These are phyloP conservation scores for Evernia prunastri DNA, from an alignment of 495 filamentous ascomycete species.

Conservation along the genomic window DNA sequence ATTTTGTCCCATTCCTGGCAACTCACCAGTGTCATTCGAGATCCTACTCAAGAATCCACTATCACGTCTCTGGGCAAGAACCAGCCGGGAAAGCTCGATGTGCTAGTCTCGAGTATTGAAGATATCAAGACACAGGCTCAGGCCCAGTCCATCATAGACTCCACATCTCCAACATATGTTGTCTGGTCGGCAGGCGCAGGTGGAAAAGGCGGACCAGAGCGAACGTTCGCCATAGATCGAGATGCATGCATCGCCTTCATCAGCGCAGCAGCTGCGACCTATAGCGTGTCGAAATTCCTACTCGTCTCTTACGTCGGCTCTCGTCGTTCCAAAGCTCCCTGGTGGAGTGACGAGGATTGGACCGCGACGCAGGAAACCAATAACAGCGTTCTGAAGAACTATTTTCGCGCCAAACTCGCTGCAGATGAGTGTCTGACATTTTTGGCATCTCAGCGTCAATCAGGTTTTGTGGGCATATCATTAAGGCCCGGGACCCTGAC, in stretches of 20 bases:
- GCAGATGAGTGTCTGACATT: slow-evolving; percentile 68
- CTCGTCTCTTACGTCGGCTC: slow-evolving; percentile 62
- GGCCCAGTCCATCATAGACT: slow-evolving; percentile 54
- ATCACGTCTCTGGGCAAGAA: slow-evolving; percentile 54
- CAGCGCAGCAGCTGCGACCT: slow-evolving; percentile 50
- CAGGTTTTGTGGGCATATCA: slow-evolving; percentile 55
- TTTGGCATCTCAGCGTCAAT: slow-evolving; percentile 39
- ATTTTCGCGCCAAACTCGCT: slow-evolving; percentile 67
- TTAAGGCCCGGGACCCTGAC: slow-evolving; percentile 63
- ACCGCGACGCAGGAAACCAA: slow-evolving; percentile 44
- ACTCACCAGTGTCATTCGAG: slow-evolving; percentile 72
- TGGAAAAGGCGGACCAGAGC: slow-evolving; percentile 61
- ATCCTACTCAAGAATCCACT: slow-evolving; percentile 55
- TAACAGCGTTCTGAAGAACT: slow-evolving; percentile 50
- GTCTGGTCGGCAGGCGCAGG: slow-evolving; percentile 79
- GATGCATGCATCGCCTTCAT: slow-evolving; percentile 68
- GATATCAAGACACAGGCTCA: slow-evolving; percentile 57
- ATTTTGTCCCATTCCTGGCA: slow-evolving; percentile 66
- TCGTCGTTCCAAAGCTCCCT: slow-evolving; percentile 52
- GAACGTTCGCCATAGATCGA: slow-evolving; percentile 58
- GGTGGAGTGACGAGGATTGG: slow-evolving; percentile 62
- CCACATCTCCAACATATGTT: slow-evolving; percentile 60
- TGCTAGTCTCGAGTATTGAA: slow-evolving; percentile 63
- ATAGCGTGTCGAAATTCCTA: slow-evolving; percentile 63
- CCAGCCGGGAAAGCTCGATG: slow-evolving; percentile 48